Evolutionary conservation across 1,139 yeast species (phyloP).

Genomic region (Martiniozyma asiatica): DNA sequence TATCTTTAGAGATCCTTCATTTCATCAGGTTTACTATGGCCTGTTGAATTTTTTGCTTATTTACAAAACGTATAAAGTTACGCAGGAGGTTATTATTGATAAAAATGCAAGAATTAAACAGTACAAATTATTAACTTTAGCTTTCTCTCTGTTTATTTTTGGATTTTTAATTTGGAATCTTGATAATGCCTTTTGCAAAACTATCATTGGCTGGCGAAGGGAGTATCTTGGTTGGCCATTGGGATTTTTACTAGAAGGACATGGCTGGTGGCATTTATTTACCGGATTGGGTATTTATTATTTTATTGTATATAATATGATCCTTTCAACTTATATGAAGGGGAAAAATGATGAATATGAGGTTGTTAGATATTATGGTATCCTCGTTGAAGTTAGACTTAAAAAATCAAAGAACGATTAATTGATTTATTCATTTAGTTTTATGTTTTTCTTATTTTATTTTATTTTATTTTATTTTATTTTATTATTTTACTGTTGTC

Average conservation of each 20-base stretch:
- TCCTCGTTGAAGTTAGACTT: conserved; percentile 19
- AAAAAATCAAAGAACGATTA: conserved; percentile 2
- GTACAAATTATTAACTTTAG: conserved; percentile 18
- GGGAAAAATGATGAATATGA: conserved; percentile 19
- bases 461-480: too few relatives aligned
- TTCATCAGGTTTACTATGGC: conserved; percentile 77
- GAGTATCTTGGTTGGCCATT: conserved; percentile 68
- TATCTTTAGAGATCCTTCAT: conserved; percentile 64
- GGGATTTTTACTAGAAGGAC: conserved; percentile 82
- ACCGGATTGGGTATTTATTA: conserved; percentile 57
- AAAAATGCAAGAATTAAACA: conserved; percentile 10
- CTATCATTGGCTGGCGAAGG: conserved; percentile 53
- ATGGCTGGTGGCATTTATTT: conserved; percentile 96
- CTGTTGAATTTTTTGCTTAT: conserved; percentile 35
- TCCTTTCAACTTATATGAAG: conserved; percentile 21
- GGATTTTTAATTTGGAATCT: conserved; percentile 82
- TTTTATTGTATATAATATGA: conserved; percentile 23
- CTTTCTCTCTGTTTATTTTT: conserved; percentile 34
- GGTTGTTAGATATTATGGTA: conserved; percentile 19
- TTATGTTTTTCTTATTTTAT: too few relatives aligned
- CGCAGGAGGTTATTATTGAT: conserved; percentile 14
- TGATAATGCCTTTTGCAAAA: conserved; percentile 71
- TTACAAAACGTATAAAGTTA: conserved; percentile 18
- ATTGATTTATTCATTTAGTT: too few relatives aligned
- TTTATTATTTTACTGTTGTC: conserved; percentile 1